Percentiles rank a stretch among this genome's conserved stretches.
These are phyloP conservation scores for Fusarium heterosporum DNA, from an alignment of 2,329 filamentous ascomycete genomes.

Conservation along the genomic window DNA sequence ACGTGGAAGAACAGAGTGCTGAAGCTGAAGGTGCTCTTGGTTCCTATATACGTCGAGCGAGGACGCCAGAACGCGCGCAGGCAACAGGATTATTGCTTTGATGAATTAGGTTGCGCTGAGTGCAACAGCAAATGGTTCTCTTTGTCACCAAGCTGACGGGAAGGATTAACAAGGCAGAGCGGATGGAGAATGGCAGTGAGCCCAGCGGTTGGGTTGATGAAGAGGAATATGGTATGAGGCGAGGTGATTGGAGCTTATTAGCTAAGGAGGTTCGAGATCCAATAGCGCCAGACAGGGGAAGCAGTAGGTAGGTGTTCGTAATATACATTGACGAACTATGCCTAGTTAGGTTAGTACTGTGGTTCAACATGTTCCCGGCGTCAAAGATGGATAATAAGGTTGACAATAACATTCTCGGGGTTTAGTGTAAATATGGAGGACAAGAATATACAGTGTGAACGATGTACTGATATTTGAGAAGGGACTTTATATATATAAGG, in stretches of 20 bases:
- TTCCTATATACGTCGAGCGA: slow-evolving; percentile 3
- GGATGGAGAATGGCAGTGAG: neutral
- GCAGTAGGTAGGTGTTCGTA: neutral
- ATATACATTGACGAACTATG: neutral
- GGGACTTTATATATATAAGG: too few relatives aligned
- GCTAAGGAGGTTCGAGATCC: slow-evolving; percentile 21
- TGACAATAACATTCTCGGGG: neutral
- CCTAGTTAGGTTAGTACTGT: neutral
- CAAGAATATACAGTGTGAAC: too few relatives aligned
- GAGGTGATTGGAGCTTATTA: slow-evolving; percentile 36
- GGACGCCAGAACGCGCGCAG: slow-evolving; percentile 9
- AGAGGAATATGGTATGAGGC: slow-evolving; percentile 21
- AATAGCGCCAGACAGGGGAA: slow-evolving; percentile 23
- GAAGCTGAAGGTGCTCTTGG: neutral
- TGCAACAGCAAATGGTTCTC: slow-evolving; percentile 3
- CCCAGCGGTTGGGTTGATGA: neutral
- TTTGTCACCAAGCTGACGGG: slow-evolving; percentile 1
- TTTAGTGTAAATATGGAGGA: too few relatives aligned
- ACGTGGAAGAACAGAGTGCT: neutral
- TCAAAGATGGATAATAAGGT: neutral
- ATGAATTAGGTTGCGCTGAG: slow-evolving; percentile 31
- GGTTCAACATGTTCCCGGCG: neutral
- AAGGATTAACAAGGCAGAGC: neutral
- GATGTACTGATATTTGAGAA: too few relatives aligned
- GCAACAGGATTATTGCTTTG: slow-evolving; percentile 29